Evolutionary conservation across 345 rosid genomes (phyloP), one percentile per base, ranked within the genome.

Genomic region (Alliaria petiolata): DNA sequence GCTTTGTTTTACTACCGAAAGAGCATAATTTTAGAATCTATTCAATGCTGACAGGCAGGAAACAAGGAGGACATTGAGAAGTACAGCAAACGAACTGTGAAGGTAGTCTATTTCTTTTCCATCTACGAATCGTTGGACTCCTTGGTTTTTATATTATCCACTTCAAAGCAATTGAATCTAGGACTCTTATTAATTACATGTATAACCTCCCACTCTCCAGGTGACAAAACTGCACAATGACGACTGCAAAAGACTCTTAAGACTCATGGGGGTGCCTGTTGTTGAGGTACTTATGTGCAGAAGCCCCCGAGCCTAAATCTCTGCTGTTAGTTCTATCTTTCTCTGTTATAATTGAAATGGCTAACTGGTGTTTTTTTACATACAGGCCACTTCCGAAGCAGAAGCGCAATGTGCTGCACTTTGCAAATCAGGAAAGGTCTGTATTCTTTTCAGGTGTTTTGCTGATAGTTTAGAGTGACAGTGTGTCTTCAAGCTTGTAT

Each of bases 341-440:
- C n/a, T n/a, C n/a, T n/a, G n/a, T n/a, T n/a, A n/a, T n/a, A 38
- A 13, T 53, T 67, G 14, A 42, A 77, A 50, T 49, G 38, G 22
- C 25, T 20, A 49, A 20, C 62, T 15, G 47, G 0, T 26, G 53
- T 69, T 61, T 70, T 65, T 70, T 57, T 75, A 68, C 77, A 63
- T 58, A 17, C 57, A 95, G 96, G 97, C 97, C 78, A 83, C 89
- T 69, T 91, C 93, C n/a, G 96, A 91, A 80, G 97, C 96, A 50
- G 97, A 95, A 72, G 99, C 97, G 5, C 89, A 95, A 50, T 88
- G 88, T 74, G 99, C 99, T 65, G 88, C 88, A 34, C 96, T 91
- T 71, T 95, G 97, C 86, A 95, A 89, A 81, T 57, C 81, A 45
- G 95, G 86, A 58, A 84, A 95, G 91, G 97, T 79, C 79, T 74